A percentile compares a stretch with the other conserved stretches of the same genome.
These are phyloP conservation scores for Clarkia xantiana DNA, from an alignment of 345 rosid species.

Conservation along the genomic window DNA sequence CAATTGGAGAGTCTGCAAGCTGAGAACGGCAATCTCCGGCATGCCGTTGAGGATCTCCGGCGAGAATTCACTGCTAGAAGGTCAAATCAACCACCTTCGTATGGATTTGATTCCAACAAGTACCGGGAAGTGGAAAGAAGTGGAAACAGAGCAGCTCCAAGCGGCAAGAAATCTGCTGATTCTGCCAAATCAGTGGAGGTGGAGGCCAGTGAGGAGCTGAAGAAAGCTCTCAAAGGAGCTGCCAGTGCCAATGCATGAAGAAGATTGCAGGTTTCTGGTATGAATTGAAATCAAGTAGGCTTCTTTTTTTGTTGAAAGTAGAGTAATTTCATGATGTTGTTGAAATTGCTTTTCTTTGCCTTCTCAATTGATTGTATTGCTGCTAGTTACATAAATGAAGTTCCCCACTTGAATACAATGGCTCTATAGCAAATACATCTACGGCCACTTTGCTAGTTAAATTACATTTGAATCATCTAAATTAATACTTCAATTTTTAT, in stretches of 20 bases:
- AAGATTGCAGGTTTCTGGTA: constrained; percentile 5
- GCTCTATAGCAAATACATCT: too few relatives aligned
- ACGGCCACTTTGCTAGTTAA: too few relatives aligned
- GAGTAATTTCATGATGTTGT: too few relatives aligned
- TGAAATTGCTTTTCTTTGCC: too few relatives aligned
- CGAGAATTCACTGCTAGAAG: constrained; percentile 25
- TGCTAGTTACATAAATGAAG: too few relatives aligned
- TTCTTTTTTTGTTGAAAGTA: not conserved
- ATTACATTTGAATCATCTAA: too few relatives aligned
- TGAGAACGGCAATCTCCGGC: constrained; percentile 48
- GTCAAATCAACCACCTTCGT: constrained; percentile 4
- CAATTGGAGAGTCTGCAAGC: constrained; percentile 54
- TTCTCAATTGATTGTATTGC: too few relatives aligned
- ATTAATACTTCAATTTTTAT: too few relatives aligned
- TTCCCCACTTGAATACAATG: too few relatives aligned
- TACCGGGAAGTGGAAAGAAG: constrained; percentile 34
- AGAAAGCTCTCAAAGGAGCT: constrained; percentile 47
- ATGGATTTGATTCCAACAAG: constrained; percentile 24
- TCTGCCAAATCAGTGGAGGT: constrained; percentile 23
- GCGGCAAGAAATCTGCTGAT: constrained; percentile 16
- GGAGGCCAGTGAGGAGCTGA: constrained; percentile 49
- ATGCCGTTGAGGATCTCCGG: constrained; percentile 68
- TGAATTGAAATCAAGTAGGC: not conserved
- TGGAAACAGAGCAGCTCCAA: constrained; percentile 11
- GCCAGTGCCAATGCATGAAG: constrained; percentile 18